Evolutionary conservation across 2,329 filamentous ascomycete genomes (phyloP).

Genomic region (Claviceps sorghi): DNA sequence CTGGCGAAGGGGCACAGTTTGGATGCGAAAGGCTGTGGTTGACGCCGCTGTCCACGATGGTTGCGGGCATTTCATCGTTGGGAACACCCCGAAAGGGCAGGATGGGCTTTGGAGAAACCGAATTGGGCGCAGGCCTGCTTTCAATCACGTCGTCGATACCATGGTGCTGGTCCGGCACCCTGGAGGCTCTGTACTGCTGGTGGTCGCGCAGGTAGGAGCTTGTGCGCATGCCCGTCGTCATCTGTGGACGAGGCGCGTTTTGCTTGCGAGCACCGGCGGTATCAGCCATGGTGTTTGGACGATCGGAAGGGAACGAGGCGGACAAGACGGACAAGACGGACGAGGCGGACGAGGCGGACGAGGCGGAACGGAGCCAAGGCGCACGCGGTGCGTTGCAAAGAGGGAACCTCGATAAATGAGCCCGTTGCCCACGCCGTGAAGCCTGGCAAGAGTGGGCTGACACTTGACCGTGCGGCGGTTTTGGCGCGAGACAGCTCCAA

Average conservation of each 20-base stretch:
- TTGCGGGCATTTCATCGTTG: conserved; percentile 42
- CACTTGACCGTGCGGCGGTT: background rate
- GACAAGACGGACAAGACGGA: background rate
- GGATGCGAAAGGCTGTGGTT: conserved; percentile 48
- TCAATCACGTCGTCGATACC: conserved; percentile 53
- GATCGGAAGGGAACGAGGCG: background rate
- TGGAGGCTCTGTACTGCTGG: conserved; percentile 46
- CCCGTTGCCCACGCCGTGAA: background rate
- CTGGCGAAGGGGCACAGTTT: conserved; percentile 42
- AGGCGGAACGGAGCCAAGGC: background rate
- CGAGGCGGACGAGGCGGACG: no score
- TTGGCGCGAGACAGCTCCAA: background rate
- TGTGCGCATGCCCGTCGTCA: conserved; percentile 34
- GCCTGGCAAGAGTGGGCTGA: background rate
- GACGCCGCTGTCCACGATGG: conserved; percentile 46
- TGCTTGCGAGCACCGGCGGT: conserved; percentile 17
- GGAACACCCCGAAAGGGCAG: conserved; percentile 46
- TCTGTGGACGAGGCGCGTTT: conserved; percentile 29
- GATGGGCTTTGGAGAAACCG: conserved; percentile 25
- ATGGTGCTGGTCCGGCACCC: conserved; percentile 38
- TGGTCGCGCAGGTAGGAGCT: conserved; percentile 49
- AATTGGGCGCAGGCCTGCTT: conserved; percentile 27
- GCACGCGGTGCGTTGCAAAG: background rate
- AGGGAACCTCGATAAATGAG: background rate
- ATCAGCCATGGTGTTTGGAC: conserved; percentile 18